Conservation (phyloP, 2,329 filamentous ascomycete genomes). For the Allantophomopsis lycopodina region DNA sequence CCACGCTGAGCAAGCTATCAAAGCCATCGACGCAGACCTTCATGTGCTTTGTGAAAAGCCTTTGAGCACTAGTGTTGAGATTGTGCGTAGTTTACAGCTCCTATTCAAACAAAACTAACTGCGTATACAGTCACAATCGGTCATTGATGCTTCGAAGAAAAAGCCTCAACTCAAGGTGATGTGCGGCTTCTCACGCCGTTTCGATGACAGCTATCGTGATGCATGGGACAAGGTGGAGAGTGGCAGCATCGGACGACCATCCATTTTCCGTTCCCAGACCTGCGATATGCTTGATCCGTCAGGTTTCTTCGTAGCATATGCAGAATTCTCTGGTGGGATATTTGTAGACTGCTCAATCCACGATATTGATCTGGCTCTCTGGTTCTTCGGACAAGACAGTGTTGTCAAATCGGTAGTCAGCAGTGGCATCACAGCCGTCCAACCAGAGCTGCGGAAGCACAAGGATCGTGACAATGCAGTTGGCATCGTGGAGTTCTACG, state of each 20-base stretch:
- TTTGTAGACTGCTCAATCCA: slow-evolving; percentile 62
- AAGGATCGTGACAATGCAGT: slow-evolving; percentile 49
- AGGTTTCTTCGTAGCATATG: slow-evolving; percentile 57
- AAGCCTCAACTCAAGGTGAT: slow-evolving; percentile 50
- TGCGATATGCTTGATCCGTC: slow-evolving; percentile 52
- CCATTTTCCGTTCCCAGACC: slow-evolving; percentile 50
- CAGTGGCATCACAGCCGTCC: slow-evolving; percentile 42
- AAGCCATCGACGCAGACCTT: slow-evolving; percentile 36
- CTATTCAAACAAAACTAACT: too few species aligned
- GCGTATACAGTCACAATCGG: slow-evolving; percentile 42
- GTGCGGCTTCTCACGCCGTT: slow-evolving; percentile 52
- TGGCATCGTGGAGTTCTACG: slow-evolving; percentile 51
- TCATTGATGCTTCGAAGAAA: slow-evolving; percentile 39
- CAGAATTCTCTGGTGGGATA: slow-evolving; percentile 50
- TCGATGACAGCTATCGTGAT: slow-evolving; percentile 51
- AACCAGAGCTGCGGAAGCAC: slow-evolving; percentile 40
- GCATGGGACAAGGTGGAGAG: slow-evolving; percentile 35
- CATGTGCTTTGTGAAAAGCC: slow-evolving; percentile 49
- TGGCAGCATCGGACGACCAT: slow-evolving; percentile 43
- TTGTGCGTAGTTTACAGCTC: slow-evolving; percentile 30
- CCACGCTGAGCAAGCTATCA: slow-evolving; percentile 42
- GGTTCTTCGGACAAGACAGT: slow-evolving; percentile 41
- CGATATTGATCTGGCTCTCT: slow-evolving; percentile 52
- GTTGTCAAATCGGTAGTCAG: slow-evolving; percentile 40
- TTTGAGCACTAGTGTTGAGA: slow-evolving; percentile 40